These are phyloP conservation scores for Rhamnella rubrinervis DNA, from an alignment of 331 rosid species.

Conservation along the genomic window DNA sequence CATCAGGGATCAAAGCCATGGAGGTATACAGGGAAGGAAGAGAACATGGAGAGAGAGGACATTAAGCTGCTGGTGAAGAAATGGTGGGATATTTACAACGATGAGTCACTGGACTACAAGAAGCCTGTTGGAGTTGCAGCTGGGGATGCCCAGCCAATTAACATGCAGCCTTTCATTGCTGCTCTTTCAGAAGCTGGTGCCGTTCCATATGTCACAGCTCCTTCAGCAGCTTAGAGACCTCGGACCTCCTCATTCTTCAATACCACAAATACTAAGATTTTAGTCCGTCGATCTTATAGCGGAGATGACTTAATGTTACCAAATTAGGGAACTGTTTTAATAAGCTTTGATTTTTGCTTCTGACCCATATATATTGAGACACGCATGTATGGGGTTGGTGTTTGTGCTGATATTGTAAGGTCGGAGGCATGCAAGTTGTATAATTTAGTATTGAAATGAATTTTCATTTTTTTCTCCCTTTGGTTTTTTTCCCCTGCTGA, in stretches of 20 bases:
- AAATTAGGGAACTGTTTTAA: no score
- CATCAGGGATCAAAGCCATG: constrained; percentile 90
- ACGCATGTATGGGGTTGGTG: no score
- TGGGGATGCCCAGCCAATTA: constrained; percentile 20
- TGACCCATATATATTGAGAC: no score
- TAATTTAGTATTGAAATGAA: no score
- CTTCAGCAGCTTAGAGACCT: constrained; percentile 70
- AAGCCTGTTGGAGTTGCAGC: constrained; percentile 17
- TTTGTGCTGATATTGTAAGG: no score
- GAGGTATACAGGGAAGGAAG: constrained; percentile 83
- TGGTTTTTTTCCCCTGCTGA: no score
- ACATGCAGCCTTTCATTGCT: constrained; percentile 44
- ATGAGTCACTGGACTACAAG: constrained; percentile 55
- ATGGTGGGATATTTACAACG: constrained; percentile 80
- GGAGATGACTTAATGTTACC: no score
- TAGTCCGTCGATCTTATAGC: background rate
- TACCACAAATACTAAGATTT: background rate
- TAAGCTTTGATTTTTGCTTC: no score
- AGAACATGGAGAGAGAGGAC: constrained; percentile 85
- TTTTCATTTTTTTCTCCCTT: no score
- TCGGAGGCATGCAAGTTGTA: no score
- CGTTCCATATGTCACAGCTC: constrained; percentile 60
- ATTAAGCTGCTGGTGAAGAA: constrained; percentile 72
- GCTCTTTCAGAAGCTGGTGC: constrained; percentile 54
- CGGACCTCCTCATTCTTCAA: background rate